Evolutionary conservation across 1,284 basidiomycete genomes (phyloP).

Genomic region (Austropuccinia psidii): DNA sequence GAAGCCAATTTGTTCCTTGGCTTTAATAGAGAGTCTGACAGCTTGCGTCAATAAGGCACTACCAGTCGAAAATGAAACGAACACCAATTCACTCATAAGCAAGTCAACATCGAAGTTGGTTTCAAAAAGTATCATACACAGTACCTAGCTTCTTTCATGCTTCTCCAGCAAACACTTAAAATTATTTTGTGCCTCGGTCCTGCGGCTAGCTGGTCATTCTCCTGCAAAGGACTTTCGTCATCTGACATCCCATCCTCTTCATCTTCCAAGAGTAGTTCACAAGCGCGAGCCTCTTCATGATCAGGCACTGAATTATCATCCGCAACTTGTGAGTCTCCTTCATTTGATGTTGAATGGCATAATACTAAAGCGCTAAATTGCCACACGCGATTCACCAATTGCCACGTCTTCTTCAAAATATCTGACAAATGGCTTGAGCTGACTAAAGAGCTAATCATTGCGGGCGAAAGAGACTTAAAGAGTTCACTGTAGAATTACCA

Average conservation of each 20-base stretch:
- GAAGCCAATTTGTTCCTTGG: neutral
- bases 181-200: constrained; percentile 12
- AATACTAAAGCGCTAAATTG: constrained; percentile 7
- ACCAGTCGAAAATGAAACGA: neutral
- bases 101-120: neutral
- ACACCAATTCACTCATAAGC: neutral
- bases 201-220: neutral
- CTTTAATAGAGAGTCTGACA: constrained; percentile 1
- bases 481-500: neutral
- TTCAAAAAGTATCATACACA: neutral
- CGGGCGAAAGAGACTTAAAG: constrained; percentile 9
- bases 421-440: constrained; percentile 4
- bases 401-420: constrained; percentile 7
- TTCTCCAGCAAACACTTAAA: constrained; percentile 31
- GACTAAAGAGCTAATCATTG: constrained; percentile 25
- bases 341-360: constrained; percentile 5
- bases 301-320: constrained; percentile 23
- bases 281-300: constrained; percentile 31
- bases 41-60: constrained; percentile 23
- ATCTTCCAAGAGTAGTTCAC: neutral
- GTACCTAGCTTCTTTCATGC: constrained; percentile 36
- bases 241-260: neutral
- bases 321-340: neutral
- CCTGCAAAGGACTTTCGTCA: neutral
- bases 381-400: constrained; percentile 15